Evolutionary conservation across 805 yeast genomes (phyloP).

Genomic region (Ogataea ganodermae): DNA sequence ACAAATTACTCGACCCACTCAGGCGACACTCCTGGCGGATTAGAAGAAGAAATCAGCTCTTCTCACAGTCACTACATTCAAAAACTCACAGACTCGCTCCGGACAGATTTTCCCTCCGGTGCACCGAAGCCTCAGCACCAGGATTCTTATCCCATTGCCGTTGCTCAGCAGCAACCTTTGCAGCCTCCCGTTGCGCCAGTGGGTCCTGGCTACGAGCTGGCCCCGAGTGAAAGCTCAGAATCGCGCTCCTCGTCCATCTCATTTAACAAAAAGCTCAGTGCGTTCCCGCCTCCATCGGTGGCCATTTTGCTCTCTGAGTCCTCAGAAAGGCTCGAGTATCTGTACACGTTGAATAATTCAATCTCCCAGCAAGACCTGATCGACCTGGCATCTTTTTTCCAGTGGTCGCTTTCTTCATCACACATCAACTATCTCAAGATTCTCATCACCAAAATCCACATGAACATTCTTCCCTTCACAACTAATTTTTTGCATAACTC

Average conservation of each 20-base stretch:
- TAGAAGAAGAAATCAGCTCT: conserved; percentile 12
- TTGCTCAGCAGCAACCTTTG: not conserved
- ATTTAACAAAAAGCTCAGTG: conserved; percentile 12
- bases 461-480: conserved; percentile 39
- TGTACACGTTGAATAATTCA: conserved; percentile 32
- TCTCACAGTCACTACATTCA: conserved; percentile 27
- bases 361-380: conserved; percentile 28
- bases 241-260: not conserved
- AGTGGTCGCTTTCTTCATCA: conserved; percentile 33
- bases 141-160: not conserved
- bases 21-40: conserved; percentile 14
- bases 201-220: not conserved
- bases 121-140: not conserved
- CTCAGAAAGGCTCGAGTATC: conserved; percentile 29
- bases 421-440: conserved; percentile 37
- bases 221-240: not conserved
- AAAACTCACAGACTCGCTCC: conserved; percentile 26
- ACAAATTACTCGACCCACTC: conserved; percentile 27
- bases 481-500: conserved; percentile 37
- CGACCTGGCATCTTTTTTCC: conserved; percentile 34
- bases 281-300: conserved; percentile 30
- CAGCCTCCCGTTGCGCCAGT: not conserved
- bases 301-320: conserved; percentile 16
- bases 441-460: conserved; percentile 37
- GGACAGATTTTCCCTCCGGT: conserved; percentile 14